Conservation (phyloP, 2,329 filamentous ascomycete species). For the Epichloe sibirici region DNA sequence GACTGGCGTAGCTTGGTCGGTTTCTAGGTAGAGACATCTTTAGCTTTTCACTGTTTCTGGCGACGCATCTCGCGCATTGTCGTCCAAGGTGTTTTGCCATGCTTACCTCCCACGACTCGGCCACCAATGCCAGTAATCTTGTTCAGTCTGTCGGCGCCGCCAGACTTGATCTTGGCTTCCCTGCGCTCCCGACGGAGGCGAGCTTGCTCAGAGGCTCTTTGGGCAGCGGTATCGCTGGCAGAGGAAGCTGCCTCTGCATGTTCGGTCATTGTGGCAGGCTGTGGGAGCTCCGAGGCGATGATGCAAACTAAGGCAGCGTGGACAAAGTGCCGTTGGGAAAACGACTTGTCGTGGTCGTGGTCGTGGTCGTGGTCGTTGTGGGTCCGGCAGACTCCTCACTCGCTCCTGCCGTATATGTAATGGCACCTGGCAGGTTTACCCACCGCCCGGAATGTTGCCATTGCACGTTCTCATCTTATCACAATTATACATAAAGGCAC, state of each 20-base stretch:
- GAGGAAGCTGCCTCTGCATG: slow-evolving; percentile 13
- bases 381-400: too few relatives aligned
- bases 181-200: slow-evolving; percentile 67
- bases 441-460: too few relatives aligned
- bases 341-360: too few relatives aligned
- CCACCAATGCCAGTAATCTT: slow-evolving; percentile 60
- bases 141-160: slow-evolving; percentile 57
- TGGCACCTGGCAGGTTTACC: too few relatives aligned
- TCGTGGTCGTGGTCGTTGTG: not conserved
- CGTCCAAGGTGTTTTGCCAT: not conserved
- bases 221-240: slow-evolving; percentile 27
- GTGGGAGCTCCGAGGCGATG: not conserved
- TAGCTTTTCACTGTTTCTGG: not conserved
- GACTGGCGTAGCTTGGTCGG: slow-evolving; percentile 3
- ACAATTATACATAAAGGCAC: too few relatives aligned
- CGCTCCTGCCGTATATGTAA: too few relatives aligned
- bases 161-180: slow-evolving; percentile 65
- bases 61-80: not conserved
- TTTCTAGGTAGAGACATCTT: not conserved
- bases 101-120: slow-evolving; percentile 22
- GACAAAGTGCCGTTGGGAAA: not conserved
- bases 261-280: slow-evolving; percentile 26
- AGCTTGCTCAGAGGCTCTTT: slow-evolving; percentile 50
- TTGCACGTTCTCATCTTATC: too few relatives aligned
- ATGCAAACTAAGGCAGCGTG: not conserved